Evolutionary conservation across 192 early-diverging fungal species (phyloP).

Genomic region (Mortierella alpina): DNA sequence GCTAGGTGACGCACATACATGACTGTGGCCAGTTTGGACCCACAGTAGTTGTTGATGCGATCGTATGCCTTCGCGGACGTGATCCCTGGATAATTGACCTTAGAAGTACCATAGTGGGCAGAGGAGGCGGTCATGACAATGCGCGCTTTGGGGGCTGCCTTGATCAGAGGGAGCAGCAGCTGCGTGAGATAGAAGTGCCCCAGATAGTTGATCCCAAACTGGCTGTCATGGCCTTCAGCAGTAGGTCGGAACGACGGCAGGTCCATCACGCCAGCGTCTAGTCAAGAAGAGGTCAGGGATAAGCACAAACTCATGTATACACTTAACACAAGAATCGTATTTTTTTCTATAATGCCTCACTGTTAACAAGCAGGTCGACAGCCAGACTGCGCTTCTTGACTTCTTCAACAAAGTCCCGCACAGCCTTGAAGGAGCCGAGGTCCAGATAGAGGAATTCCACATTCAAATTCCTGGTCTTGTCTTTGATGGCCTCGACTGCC

Average conservation of each 20-base stretch:
- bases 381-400: slow-evolving; percentile 1
- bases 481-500: slow-evolving; percentile 44
- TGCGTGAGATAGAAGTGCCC: slow-evolving; percentile 37
- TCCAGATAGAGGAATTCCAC: slow-evolving; percentile 49
- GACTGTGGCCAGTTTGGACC: slow-evolving; percentile 47
- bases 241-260: slow-evolving; percentile 39
- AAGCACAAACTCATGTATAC: neutral
- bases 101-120: slow-evolving; percentile 43
- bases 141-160: slow-evolving; percentile 39
- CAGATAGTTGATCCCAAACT: slow-evolving; percentile 47
- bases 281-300: neutral
- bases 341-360: neutral
- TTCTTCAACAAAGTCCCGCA: slow-evolving; percentile 20
- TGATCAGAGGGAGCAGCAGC: slow-evolving; percentile 25
- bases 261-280: slow-evolving; percentile 52
- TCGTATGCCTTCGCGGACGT: slow-evolving; percentile 38
- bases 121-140: slow-evolving; percentile 47
- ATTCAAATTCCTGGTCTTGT: slow-evolving; percentile 33
- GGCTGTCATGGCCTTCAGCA: slow-evolving; percentile 46
- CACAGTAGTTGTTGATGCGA: slow-evolving; percentile 42
- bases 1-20: slow-evolving; percentile 26
- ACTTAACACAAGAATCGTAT: neutral
- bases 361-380: slow-evolving; percentile 43
- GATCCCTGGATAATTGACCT: slow-evolving; percentile 44
- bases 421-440: slow-evolving; percentile 35